A percentile compares a stretch with the other conserved stretches of the same genome.
phyloP scores from a whole-genome alignment of 2,329 filamentous ascomycete species.

The Geosmithia morbida region DNA sequence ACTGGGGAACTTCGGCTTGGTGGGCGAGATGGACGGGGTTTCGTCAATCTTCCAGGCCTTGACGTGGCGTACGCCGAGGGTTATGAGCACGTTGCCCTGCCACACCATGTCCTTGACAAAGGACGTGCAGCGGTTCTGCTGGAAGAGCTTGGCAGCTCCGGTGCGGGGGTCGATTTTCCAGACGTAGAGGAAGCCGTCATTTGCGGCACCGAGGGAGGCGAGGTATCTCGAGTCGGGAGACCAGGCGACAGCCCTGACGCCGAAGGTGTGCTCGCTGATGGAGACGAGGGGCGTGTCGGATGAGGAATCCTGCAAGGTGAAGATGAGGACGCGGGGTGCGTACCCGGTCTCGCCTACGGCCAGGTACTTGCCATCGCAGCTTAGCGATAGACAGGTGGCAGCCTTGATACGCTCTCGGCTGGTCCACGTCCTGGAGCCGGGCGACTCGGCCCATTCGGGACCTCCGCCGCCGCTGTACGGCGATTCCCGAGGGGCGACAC shows the following conservation, averaged over 20 bases:
- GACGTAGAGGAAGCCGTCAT: conserved; percentile 87
- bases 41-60: conserved; percentile 88
- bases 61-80: conserved; percentile 78
- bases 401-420: conserved; percentile 89
- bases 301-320: conserved; percentile 66
- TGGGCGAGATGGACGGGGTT: conserved; percentile 39
- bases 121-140: conserved; percentile 86
- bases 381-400: conserved; percentile 80
- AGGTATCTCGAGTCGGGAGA: conserved; percentile 76
- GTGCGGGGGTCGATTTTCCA: conserved; percentile 78
- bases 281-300: conserved; percentile 73
- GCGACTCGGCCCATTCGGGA: conserved; percentile 30
- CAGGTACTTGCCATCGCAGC: conserved; percentile 71
- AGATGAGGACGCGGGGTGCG: conserved; percentile 79
- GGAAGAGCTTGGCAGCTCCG: conserved; percentile 62
- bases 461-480: conserved; percentile 16
- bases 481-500: conserved; percentile 35
- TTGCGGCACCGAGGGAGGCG: conserved; percentile 74
- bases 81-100: conserved; percentile 74
- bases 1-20: conserved; percentile 41
- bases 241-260: conserved; percentile 79
- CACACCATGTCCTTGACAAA: conserved; percentile 77
- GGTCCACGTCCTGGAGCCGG: conserved; percentile 59
- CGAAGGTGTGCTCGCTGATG: conserved; percentile 79
- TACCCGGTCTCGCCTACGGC: conserved; percentile 95